Percentiles rank a stretch among this genome's conserved stretches.
These are phyloP conservation scores for Nicotiana rustica DNA, from an alignment of 305 asterid genomes.

Conservation along the genomic window DNA sequence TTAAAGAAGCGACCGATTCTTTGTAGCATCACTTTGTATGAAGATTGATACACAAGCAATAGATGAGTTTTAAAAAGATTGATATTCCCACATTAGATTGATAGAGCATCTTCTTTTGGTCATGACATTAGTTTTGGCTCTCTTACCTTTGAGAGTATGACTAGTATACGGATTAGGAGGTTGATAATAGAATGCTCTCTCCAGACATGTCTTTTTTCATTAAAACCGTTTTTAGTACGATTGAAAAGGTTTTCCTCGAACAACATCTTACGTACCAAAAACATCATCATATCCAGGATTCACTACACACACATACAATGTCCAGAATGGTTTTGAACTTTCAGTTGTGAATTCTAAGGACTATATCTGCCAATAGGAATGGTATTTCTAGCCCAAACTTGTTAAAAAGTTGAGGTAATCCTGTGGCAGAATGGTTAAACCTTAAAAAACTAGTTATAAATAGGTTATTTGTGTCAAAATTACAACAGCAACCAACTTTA, in stretches of 20 bases:
- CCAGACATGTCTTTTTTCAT: too few relatives aligned
- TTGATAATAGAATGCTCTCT: too few relatives aligned
- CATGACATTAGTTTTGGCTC: too few relatives aligned
- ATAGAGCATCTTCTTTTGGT: too few relatives aligned
- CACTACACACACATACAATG: background rate
- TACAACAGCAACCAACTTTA: background rate
- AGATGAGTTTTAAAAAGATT: too few relatives aligned
- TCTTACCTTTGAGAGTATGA: too few relatives aligned
- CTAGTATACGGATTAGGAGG: too few relatives aligned
- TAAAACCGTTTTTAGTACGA: too few relatives aligned
- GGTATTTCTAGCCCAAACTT: background rate
- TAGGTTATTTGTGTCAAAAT: background rate
- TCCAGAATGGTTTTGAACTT: background rate
- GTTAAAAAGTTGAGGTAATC: background rate
- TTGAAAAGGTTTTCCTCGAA: background rate
- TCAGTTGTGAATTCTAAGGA: background rate
- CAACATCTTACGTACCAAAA: too few relatives aligned
- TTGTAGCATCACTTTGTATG: too few relatives aligned
- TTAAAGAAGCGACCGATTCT: too few relatives aligned
- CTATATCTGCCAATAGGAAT: background rate
- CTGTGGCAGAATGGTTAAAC: background rate
- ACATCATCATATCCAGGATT: background rate
- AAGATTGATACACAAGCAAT: too few relatives aligned
- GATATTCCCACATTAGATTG: background rate
- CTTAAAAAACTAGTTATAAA: background rate